Conservation (phyloP, 345 rosid genomes). For the Passiflora organensis region DNA sequence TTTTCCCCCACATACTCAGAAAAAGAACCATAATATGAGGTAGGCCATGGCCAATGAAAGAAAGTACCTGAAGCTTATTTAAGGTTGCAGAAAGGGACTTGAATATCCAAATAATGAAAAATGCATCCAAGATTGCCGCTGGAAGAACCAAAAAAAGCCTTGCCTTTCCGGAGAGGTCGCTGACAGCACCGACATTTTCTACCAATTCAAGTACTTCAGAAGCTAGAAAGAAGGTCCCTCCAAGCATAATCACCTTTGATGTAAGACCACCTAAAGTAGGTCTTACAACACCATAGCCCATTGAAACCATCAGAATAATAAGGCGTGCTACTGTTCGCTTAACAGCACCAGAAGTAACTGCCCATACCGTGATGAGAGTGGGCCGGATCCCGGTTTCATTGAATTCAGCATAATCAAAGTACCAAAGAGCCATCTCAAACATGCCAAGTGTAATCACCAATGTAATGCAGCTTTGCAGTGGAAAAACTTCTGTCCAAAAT, state of each 20-base stretch:
- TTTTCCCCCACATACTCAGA: too few species aligned
- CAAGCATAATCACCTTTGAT: slow-evolving; percentile 86
- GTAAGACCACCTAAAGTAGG: slow-evolving; percentile 92
- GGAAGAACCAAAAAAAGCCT: slow-evolving; percentile 79
- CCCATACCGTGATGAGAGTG: slow-evolving; percentile 80
- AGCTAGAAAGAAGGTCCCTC: slow-evolving; percentile 75
- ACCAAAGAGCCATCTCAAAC: slow-evolving; percentile 99
- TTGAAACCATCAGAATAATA: slow-evolving; percentile 78
- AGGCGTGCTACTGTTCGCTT: slow-evolving; percentile 73
- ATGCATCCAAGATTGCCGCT: slow-evolving; percentile 84
- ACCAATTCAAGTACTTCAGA: slow-evolving; percentile 90
- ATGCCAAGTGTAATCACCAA: slow-evolving; percentile 81
- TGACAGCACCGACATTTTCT: slow-evolving; percentile 85
- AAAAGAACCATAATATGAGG: too few species aligned
- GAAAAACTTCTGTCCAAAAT: slow-evolving; percentile 89
- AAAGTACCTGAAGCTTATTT: slow-evolving; percentile 80
- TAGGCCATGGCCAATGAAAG: too few species aligned
- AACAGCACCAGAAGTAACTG: slow-evolving; percentile 75
- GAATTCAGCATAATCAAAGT: slow-evolving; percentile 84
- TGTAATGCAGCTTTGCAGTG: slow-evolving; percentile 80
- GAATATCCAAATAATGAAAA: slow-evolving; percentile 92
- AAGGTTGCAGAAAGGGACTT: slow-evolving; percentile 85
- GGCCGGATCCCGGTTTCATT: slow-evolving; percentile 87
- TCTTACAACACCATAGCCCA: slow-evolving; percentile 98
- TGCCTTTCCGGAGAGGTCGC: slow-evolving; percentile 93